phyloP scores from a whole-genome alignment of 148 eudicot species.

The Fagopyrum esculentum region DNA sequence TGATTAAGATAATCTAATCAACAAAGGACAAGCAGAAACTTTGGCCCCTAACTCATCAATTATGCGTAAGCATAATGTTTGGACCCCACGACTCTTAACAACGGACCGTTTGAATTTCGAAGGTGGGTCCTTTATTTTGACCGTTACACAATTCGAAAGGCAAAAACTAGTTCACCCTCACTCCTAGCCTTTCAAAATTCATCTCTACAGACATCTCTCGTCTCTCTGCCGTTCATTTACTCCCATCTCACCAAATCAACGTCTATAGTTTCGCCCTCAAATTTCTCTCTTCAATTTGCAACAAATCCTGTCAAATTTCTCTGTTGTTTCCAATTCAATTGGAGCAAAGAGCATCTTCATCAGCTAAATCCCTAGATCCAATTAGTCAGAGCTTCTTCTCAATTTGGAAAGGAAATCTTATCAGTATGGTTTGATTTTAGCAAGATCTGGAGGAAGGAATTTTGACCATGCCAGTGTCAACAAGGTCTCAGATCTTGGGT shows the following conservation, averaged over 20 bases:
- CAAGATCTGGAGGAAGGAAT: neutral
- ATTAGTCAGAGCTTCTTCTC: conserved; percentile 10
- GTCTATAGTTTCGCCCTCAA: conserved; percentile 24
- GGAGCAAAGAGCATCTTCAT: neutral
- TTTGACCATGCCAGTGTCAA: conserved; percentile 66
- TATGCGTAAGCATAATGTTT: conserved; percentile 2
- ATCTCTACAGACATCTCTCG: conserved; percentile 7
- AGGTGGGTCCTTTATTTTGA: conserved; percentile 20
- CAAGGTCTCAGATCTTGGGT: conserved; percentile 56
- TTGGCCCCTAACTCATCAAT: conserved; percentile 7
- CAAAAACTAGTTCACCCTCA: neutral
- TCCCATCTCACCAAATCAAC: conserved; percentile 21
- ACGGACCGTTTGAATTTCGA: conserved; percentile 21
- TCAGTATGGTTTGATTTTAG: conserved; percentile 36
- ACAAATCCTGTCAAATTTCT: conserved; percentile 10
- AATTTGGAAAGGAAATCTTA: conserved; percentile 12
- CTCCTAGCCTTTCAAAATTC: conserved; percentile 9
- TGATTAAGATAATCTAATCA: neutral
- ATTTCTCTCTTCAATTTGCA: neutral
- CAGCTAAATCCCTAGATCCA: conserved; percentile 7
- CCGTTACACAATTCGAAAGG: conserved; percentile 37
- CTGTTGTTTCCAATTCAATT: conserved; percentile 22
- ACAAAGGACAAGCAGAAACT: conserved; percentile 3
- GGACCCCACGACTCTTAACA: conserved; percentile 31
- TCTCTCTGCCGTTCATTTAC: conserved; percentile 28